Conservation (phyloP, 2,329 filamentous ascomycete genomes). For the Cladophialophora yegresii region DNA sequence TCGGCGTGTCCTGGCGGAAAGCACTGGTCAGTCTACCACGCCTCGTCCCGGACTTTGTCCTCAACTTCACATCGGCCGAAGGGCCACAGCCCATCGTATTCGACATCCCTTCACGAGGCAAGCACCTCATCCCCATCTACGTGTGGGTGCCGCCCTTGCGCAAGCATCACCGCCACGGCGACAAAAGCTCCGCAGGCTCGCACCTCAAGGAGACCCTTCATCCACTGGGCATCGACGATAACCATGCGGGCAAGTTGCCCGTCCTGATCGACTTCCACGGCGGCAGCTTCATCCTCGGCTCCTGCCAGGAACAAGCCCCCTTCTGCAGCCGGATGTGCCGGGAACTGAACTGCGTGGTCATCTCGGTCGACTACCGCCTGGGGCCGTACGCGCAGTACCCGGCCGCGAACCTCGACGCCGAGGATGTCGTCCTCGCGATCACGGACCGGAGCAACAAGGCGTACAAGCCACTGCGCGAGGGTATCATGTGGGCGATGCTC, state of each 20-base stretch:
- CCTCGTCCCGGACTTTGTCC: constrained; percentile 33
- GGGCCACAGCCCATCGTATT: constrained; percentile 36
- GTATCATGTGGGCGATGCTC: constrained; percentile 29
- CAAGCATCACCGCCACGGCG: constrained; percentile 18
- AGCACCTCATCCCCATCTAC: constrained; percentile 35
- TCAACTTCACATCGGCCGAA: constrained; percentile 34
- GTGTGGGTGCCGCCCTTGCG: constrained; percentile 33
- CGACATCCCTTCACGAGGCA: constrained; percentile 33
- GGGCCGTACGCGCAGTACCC: constrained; percentile 52
- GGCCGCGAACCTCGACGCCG: constrained; percentile 51
- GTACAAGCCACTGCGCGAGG: constrained; percentile 28
- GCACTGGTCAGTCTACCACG: constrained; percentile 35
- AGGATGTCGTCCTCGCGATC: constrained; percentile 50
- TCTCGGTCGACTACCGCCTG: constrained; percentile 53
- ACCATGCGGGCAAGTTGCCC: constrained; percentile 26
- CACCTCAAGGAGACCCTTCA: constrained; percentile 24
- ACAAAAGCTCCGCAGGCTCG: constrained; percentile 13
- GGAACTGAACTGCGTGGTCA: constrained; percentile 46
- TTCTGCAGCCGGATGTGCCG: constrained; percentile 52
- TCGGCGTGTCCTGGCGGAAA: constrained; percentile 33
- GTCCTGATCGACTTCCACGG: constrained; percentile 37
- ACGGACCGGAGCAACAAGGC: constrained; percentile 39
- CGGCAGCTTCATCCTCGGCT: constrained; percentile 36
- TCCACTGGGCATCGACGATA: constrained; percentile 11
- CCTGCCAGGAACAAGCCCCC: constrained; percentile 43